Evolutionary conservation across 768 basidiomycete genomes (phyloP).

Genomic region (Hortiboletus flavorubellus): DNA sequence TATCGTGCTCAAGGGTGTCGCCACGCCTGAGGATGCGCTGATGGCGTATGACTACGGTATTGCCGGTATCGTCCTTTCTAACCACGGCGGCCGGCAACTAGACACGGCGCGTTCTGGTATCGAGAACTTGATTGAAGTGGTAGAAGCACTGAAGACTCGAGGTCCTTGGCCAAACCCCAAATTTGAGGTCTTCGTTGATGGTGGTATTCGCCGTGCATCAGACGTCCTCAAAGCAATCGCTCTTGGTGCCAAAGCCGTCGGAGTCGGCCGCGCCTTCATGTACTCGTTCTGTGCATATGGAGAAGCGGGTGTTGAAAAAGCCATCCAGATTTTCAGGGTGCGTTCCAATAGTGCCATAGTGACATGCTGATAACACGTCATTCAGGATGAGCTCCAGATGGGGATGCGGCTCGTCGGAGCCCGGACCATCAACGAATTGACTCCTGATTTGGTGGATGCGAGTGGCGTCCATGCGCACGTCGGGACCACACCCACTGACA

Average conservation of each 20-base stretch:
- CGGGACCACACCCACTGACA: conserved; percentile 27
- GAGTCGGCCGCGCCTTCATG: conserved; percentile 77
- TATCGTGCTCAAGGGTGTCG: conserved; percentile 78
- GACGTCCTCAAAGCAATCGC: conserved; percentile 85
- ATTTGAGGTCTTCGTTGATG: conserved; percentile 89
- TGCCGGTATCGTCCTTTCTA: conserved; percentile 72
- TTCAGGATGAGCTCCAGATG: conserved; percentile 93
- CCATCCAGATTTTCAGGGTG: conserved; percentile 71
- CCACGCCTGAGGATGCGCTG: conserved; percentile 81
- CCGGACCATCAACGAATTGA: conserved; percentile 68
- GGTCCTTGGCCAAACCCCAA: conserved; percentile 69
- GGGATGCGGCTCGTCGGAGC: conserved; percentile 91
- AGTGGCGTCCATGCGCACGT: conserved; percentile 29
- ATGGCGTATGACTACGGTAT: conserved; percentile 72
- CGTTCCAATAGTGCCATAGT: conserved; percentile 38
- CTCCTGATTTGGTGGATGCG: conserved; percentile 86
- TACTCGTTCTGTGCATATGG: conserved; percentile 89
- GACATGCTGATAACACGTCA: conserved; percentile 46
- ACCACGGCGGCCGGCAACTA: conserved; percentile 74
- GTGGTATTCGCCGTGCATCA: conserved; percentile 84
- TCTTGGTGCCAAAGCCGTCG: conserved; percentile 77
- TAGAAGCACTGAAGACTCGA: conserved; percentile 63
- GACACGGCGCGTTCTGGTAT: conserved; percentile 81
- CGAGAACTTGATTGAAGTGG: conserved; percentile 80
- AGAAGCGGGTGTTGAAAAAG: conserved; percentile 77